phyloP scores from a whole-genome alignment of 2,329 filamentous ascomycete species.

The Clarireedia monteithiana region DNA sequence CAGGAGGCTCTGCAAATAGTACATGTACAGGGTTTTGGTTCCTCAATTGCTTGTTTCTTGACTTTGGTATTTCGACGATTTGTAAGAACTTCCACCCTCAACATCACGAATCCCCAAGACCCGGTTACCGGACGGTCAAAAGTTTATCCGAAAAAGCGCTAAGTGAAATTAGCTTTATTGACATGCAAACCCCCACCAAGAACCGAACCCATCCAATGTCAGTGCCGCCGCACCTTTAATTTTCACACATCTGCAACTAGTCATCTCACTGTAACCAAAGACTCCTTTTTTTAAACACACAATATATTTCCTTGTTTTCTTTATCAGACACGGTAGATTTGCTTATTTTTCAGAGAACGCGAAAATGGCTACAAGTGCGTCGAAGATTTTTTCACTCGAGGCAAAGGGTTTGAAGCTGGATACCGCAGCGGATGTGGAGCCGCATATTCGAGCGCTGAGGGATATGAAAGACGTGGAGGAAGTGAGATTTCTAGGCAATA shows the following conservation, averaged over 20 bases:
- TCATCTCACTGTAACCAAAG: neutral
- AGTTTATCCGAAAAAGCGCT: neutral
- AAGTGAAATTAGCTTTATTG: slow-evolving; percentile 12
- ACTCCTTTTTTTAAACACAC: neutral
- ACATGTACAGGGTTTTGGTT: slow-evolving; percentile 9
- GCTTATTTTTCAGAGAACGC: neutral
- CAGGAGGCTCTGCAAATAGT: slow-evolving; percentile 17
- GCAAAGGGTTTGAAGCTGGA: slow-evolving; percentile 90
- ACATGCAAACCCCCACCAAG: slow-evolving; percentile 13
- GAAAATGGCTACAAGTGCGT: slow-evolving; percentile 39
- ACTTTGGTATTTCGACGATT: slow-evolving; percentile 1
- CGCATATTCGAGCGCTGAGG: slow-evolving; percentile 69
- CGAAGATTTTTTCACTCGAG: slow-evolving; percentile 80
- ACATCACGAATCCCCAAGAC: neutral
- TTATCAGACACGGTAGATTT: slow-evolving; percentile 28
- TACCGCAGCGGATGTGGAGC: slow-evolving; percentile 76
- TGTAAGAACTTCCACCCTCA: slow-evolving; percentile 1
- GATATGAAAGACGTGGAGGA: slow-evolving; percentile 72
- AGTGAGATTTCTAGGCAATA: slow-evolving; percentile 83
- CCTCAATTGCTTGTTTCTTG: neutral
- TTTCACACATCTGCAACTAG: slow-evolving; percentile 1
- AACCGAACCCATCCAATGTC: slow-evolving; percentile 1
- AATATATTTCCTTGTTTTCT: neutral
- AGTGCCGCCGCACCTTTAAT: slow-evolving; percentile 7
- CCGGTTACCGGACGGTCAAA: neutral